phyloP scores from a whole-genome alignment of 2,329 filamentous ascomycete species.

The Coniella vitis region DNA sequence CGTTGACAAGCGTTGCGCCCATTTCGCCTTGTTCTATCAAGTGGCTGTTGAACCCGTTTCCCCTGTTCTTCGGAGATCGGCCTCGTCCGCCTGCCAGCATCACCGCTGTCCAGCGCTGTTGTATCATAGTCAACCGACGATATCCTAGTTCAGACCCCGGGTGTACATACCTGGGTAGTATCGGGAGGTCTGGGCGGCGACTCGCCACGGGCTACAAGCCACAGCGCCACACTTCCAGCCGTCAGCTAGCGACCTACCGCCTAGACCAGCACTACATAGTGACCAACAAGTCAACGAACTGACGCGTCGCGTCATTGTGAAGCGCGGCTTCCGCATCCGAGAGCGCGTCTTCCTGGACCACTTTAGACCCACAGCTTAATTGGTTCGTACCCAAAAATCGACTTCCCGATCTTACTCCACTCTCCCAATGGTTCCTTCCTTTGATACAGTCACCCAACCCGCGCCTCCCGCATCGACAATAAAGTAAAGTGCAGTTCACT shows the following conservation, averaged over 20 bases:
- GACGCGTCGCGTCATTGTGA: conserved; percentile 1
- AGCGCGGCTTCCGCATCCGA: background rate
- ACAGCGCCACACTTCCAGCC: too few relatives aligned
- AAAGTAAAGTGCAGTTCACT: background rate
- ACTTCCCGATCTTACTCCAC: background rate
- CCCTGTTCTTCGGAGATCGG: background rate
- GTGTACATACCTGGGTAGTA: too few relatives aligned
- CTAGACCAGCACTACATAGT: background rate
- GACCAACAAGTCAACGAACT: conserved; percentile 1
- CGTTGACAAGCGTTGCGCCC: background rate
- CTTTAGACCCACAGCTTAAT: too few relatives aligned
- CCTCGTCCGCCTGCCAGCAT: background rate
- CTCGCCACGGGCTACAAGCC: too few relatives aligned
- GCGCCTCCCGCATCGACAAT: background rate
- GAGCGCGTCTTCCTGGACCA: background rate
- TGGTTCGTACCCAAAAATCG: background rate
- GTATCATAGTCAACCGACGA: background rate
- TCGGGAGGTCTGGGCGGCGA: too few relatives aligned
- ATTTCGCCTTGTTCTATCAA: conserved; percentile 1
- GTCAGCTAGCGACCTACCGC: background rate
- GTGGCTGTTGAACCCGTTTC: background rate
- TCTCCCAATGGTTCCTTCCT: background rate
- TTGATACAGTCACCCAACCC: background rate
- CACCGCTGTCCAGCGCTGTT: background rate
- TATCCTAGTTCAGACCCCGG: background rate